phyloP scores from a whole-genome alignment of 2,329 filamentous ascomycete genomes.

The Penicillium sp. region DNA sequence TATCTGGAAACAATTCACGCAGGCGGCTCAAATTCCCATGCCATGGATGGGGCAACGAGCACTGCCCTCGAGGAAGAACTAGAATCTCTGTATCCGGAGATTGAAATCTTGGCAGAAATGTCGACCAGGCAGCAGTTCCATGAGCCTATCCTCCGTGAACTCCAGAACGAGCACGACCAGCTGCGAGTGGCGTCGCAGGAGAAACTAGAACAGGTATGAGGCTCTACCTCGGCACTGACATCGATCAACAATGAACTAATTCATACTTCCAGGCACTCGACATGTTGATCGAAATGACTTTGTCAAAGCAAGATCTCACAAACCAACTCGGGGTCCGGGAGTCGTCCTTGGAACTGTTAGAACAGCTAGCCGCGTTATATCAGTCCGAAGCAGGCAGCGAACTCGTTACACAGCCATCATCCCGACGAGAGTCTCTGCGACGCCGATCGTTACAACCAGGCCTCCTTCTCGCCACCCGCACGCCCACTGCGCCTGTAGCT shows the following conservation, averaged over 20 bases:
- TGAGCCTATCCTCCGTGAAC: conserved; percentile 38
- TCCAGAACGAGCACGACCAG: conserved; percentile 33
- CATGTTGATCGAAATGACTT: conserved; percentile 34
- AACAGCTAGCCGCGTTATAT: conserved; percentile 32
- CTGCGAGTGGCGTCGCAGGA: conserved; percentile 31
- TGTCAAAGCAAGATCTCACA: conserved; percentile 29
- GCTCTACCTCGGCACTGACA: not conserved
- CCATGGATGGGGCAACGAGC: conserved; percentile 18
- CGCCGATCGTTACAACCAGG: conserved; percentile 28
- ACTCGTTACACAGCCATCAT: conserved; percentile 20
- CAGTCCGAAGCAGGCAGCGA: conserved; percentile 29
- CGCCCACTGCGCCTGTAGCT: conserved; percentile 11
- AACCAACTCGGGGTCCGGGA: conserved; percentile 32
- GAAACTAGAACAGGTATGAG: conserved; percentile 36
- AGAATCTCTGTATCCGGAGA: conserved; percentile 41
- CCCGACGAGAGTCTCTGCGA: conserved; percentile 28
- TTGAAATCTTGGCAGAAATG: conserved; percentile 41
- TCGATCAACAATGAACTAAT: conserved; percentile 11
- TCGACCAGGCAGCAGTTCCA: conserved; percentile 45
- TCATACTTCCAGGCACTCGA: conserved; percentile 30
- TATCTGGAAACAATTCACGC: conserved; percentile 35
- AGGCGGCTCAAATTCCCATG: not conserved
- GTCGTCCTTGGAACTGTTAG: conserved; percentile 36
- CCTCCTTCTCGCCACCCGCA: conserved; percentile 14
- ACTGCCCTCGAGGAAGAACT: conserved; percentile 36